A percentile compares a stretch with the other conserved stretches of the same genome.
Conservation (phyloP, 768 basidiomycete genomes). For the Lactarius hatsudake region DNA sequence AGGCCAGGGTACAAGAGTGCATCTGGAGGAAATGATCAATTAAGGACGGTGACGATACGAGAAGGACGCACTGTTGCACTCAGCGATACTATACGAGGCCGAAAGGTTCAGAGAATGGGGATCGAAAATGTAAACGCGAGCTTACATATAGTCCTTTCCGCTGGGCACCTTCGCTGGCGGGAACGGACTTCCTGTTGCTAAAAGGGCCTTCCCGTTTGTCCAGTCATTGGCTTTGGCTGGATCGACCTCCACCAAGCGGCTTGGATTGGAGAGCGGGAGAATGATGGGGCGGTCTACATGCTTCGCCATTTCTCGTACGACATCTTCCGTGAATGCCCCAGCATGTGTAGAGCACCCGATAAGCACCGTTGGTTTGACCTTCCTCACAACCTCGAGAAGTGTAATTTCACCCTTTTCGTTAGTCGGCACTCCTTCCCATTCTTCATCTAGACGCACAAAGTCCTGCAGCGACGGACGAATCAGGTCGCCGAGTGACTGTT, state of each 20-base stretch:
- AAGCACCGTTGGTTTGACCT: slow-evolving; percentile 74
- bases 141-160: slow-evolving; percentile 65
- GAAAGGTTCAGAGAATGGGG: not conserved
- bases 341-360: slow-evolving; percentile 81
- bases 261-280: slow-evolving; percentile 82
- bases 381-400: slow-evolving; percentile 68
- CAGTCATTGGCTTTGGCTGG: slow-evolving; percentile 71
- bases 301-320: slow-evolving; percentile 66
- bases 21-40: slow-evolving; percentile 38
- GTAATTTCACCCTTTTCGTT: slow-evolving; percentile 44
- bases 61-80: slow-evolving; percentile 58
- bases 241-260: slow-evolving; percentile 67
- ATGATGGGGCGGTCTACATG: slow-evolving; percentile 75
- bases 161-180: slow-evolving; percentile 63
- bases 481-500: slow-evolving; percentile 44
- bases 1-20: slow-evolving; percentile 84
- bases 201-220: slow-evolving; percentile 74
- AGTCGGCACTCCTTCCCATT: slow-evolving; percentile 45
- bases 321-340: slow-evolving; percentile 74
- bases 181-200: slow-evolving; percentile 87
- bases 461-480: slow-evolving; percentile 48
- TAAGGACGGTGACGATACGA: not conserved
- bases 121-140: slow-evolving; percentile 3
- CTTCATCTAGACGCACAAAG: slow-evolving; percentile 56
- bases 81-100: slow-evolving; percentile 51